phyloP scores from a whole-genome alignment of 2,329 filamentous ascomycete genomes.

The Periglandula ipomoeae region DNA sequence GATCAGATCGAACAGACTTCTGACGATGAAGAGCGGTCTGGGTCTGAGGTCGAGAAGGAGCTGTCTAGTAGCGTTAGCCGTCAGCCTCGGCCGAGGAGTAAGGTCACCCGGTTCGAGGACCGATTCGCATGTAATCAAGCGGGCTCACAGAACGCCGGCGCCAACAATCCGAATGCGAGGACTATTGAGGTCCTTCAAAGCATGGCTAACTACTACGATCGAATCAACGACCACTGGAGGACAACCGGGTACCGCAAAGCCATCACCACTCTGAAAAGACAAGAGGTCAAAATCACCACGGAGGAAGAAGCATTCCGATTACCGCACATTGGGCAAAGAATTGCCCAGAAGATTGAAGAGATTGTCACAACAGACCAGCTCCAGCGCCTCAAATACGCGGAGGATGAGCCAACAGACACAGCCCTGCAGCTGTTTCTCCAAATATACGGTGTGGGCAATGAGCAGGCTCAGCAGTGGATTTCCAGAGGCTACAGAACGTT shows the following conservation, averaged over 20 bases:
- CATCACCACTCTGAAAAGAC: slow-evolving; percentile 62
- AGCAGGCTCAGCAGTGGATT: slow-evolving; percentile 67
- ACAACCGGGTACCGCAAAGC: slow-evolving; percentile 66
- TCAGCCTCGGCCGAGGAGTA: slow-evolving; percentile 7
- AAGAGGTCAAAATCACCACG: slow-evolving; percentile 54
- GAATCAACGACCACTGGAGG: slow-evolving; percentile 70
- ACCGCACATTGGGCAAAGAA: slow-evolving; percentile 58
- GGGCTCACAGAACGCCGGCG: slow-evolving; percentile 32
- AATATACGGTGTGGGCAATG: slow-evolving; percentile 69
- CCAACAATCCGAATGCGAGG: slow-evolving; percentile 58
- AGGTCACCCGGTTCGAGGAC: slow-evolving; percentile 31
- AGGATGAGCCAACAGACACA: slow-evolving; percentile 55
- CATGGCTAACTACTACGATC: slow-evolving; percentile 70
- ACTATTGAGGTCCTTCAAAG: slow-evolving; percentile 71
- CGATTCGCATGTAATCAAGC: slow-evolving; percentile 47
- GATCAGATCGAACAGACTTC: slow-evolving; percentile 5
- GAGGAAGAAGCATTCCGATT: slow-evolving; percentile 60
- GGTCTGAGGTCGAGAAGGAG: neutral
- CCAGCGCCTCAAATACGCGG: slow-evolving; percentile 61
- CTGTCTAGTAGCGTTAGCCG: neutral
- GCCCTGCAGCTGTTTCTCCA: slow-evolving; percentile 61
- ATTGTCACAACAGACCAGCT: slow-evolving; percentile 69
- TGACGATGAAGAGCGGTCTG: neutral
- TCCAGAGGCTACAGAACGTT: slow-evolving; percentile 65
- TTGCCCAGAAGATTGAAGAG: slow-evolving; percentile 84